These are phyloP conservation scores for Vitis labrusca DNA, from an alignment of 164 flowering plant genomes.

Conservation along the genomic window DNA sequence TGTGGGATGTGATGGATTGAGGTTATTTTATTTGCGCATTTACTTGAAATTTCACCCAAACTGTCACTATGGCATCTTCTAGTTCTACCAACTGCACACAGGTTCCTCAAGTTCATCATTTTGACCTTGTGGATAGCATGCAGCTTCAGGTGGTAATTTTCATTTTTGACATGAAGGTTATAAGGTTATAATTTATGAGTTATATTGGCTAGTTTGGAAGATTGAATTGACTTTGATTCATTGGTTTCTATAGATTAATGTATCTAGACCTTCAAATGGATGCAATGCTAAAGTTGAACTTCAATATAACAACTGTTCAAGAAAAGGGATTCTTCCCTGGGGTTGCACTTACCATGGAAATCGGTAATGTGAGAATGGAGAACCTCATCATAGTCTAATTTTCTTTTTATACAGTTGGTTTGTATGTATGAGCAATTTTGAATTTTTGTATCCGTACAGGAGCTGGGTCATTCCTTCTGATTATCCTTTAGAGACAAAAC, in stretches of 20 bases:
- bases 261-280: constrained; percentile 30
- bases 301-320: constrained; percentile 36
- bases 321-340: constrained; percentile 44
- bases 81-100: constrained; percentile 6
- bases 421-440: not conserved
- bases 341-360: constrained; percentile 40
- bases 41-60: not conserved
- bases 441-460: constrained; percentile 18
- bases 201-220: not conserved
- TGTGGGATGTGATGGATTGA: not conserved
- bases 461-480: constrained; percentile 40
- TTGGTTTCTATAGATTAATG: constrained; percentile 29
- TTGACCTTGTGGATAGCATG: constrained; percentile 36
- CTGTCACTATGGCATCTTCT: constrained; percentile 14
- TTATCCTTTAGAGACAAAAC: constrained; percentile 26
- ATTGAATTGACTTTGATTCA: not conserved
- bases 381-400: not conserved
- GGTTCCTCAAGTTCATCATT: constrained; percentile 29
- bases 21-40: too few relatives aligned
- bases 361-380: constrained; percentile 19
- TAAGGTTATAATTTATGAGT: not conserved
- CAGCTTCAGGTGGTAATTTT: constrained; percentile 31
- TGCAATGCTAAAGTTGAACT: constrained; percentile 31
- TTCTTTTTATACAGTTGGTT: not conserved
- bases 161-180: too few relatives aligned